phyloP scores from a whole-genome alignment of 1,139 yeast genomes.

The Pichia sp. region DNA sequence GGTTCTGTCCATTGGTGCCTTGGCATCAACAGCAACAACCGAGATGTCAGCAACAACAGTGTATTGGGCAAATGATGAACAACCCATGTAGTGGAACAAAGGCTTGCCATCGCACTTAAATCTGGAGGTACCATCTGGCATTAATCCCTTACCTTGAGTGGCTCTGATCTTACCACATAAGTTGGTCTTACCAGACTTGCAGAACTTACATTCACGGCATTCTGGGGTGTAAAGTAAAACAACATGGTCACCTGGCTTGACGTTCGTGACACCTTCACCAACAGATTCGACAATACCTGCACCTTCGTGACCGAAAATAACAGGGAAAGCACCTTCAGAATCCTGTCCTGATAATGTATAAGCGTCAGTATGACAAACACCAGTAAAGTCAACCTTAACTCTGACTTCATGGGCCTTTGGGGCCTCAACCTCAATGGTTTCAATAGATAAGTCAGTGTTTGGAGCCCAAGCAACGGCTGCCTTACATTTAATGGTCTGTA shows the following conservation, averaged over 20 bases:
- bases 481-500: constrained; percentile 67
- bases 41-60: constrained; percentile 97
- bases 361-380: constrained; percentile 98
- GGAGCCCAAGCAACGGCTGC: constrained; percentile 99
- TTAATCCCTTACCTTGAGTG: constrained; percentile 84
- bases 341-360: constrained; percentile 91
- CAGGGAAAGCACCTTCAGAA: constrained; percentile 96
- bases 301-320: constrained; percentile 92
- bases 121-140: constrained; percentile 95
- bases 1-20: constrained; percentile 80
- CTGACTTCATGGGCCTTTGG: constrained; percentile 98
- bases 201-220: constrained; percentile 91
- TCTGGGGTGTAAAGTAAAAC: constrained; percentile 94
- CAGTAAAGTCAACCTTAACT: constrained; percentile 79
- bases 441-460: constrained; percentile 75
- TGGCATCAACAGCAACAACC: constrained; percentile 84
- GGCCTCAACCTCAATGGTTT: constrained; percentile 84
- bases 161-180: constrained; percentile 87
- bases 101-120: constrained; percentile 81
- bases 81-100: constrained; percentile 91
- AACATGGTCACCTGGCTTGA: constrained; percentile 86
- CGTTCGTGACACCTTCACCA: constrained; percentile 88
- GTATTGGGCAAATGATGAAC: constrained; percentile 93
- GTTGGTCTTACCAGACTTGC: constrained; percentile 93
- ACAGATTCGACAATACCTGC: constrained; percentile 91